These are phyloP conservation scores for Ziziphus jujuba DNA, from an alignment of 306 rosid species.

Conservation along the genomic window DNA sequence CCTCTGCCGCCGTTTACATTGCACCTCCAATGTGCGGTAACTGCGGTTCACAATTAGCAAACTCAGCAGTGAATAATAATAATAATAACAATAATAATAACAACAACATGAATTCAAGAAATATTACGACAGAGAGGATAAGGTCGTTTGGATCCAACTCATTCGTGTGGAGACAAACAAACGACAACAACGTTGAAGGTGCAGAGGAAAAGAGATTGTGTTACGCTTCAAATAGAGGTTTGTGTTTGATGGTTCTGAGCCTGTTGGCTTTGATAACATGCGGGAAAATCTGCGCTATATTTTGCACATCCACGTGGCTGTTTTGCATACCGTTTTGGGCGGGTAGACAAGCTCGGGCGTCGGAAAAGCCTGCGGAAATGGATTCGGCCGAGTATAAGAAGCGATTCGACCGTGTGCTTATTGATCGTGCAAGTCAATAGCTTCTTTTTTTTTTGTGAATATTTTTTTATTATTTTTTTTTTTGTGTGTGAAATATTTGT, in stretches of 20 bases:
- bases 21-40: no score
- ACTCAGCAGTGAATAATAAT: no score
- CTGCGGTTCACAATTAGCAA: neutral
- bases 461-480: no score
- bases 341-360: neutral
- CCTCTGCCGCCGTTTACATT: no score
- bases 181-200: no score
- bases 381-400: constrained; percentile 1
- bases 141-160: constrained; percentile 2
- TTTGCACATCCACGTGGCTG: constrained; percentile 24
- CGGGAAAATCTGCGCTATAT: constrained; percentile 27
- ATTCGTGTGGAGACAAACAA: neutral
- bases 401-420: no score
- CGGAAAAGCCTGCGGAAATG: neutral
- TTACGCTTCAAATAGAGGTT: neutral
- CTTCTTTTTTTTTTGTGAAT: no score
- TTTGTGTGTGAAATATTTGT: no score
- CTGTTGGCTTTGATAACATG: constrained; percentile 28
- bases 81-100: no score
- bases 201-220: neutral
- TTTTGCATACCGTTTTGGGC: constrained; percentile 10
- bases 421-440: no score
- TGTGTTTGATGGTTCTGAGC: constrained; percentile 20
- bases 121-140: neutral
- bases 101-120: no score